Base-by-base conservation (phyloP, 305 asterid genomes). In the Fraxinus platypoda region DNA sequence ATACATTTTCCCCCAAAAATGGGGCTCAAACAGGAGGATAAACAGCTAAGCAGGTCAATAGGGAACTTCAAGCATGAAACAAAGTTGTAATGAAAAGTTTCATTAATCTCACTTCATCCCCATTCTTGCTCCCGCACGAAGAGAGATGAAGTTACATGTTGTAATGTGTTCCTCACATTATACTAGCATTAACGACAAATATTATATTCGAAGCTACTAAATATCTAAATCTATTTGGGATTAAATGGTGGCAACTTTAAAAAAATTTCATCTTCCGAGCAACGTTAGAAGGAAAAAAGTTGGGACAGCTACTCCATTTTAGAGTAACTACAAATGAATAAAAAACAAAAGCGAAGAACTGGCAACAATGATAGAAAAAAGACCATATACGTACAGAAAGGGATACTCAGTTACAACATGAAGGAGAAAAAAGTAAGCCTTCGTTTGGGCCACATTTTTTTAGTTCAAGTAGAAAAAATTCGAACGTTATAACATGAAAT, bases 21-120 rank as follows among this genome's bases (percentile, higher is more conserved):
- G 21, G 62, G 62, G 62, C 23, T 49, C 23, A 52, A 52, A 52
- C 62, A 49, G 8, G 2, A 3, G 59, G 59, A 15, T 3, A 77
- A 31, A 77, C 34, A 30, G 34, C 74, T 13, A 70, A 54, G 66
- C 26, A 74, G 35, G 71, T 54, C 37, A 49, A 41, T 78, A 78
- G 74, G 52, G 49, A 85, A 74, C 79, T 79, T 33, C 74, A 38
- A 75, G 77, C 68, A 41, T 35, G 74, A 71, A 71, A 30, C 41
- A 31, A 71, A 71, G 25, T 12, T 31, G 75, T 33, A 15, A 71
- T 71, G 76, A 17, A 17, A n/a, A 6, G 26, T 71, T 71, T 1
- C 76, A 71, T 15, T 15, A 71, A 23, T 31, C 41, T 71, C 1
- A 71, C 76, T 30, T 71, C 46, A 33, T 33, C 25, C 43, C 2